These are phyloP conservation scores for Corchorus capsularis DNA, from an alignment of 345 rosid species.

Conservation along the genomic window DNA sequence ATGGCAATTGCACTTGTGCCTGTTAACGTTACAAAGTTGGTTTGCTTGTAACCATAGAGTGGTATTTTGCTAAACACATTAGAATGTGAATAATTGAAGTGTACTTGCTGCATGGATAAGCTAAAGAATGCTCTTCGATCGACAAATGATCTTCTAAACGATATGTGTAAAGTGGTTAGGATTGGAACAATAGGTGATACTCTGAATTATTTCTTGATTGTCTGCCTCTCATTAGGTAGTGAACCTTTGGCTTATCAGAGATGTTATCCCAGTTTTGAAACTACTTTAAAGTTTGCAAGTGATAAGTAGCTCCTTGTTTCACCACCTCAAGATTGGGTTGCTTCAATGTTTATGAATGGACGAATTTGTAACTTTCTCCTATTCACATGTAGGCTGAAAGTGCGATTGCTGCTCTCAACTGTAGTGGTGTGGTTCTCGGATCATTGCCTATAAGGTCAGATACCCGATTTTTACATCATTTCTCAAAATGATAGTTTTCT, in stretches of 20 bases:
- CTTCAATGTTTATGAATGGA: slow-evolving; percentile 2
- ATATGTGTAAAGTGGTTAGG: neutral
- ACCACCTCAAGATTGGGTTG: neutral
- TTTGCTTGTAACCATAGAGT: no score
- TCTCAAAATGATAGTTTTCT: neutral
- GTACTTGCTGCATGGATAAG: neutral
- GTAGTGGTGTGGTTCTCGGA: slow-evolving; percentile 93
- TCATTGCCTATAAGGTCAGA: slow-evolving; percentile 83
- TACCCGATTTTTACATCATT: slow-evolving; percentile 13
- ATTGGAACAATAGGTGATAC: neutral
- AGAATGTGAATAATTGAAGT: no score
- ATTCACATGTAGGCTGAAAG: slow-evolving; percentile 75
- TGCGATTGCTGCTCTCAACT: slow-evolving; percentile 93
- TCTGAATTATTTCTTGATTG: neutral
- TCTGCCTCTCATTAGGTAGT: slow-evolving; percentile 2
- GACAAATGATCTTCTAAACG: neutral
- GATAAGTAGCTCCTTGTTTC: neutral
- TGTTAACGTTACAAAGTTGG: no score
- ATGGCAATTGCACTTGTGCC: no score
- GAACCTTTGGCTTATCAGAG: neutral
- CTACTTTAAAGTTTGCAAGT: neutral
- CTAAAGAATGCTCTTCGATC: neutral
- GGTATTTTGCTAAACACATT: neutral
- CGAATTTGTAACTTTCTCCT: neutral
- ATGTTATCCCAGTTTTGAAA: slow-evolving; percentile 5